Percentiles rank a stretch among this genome's conserved stretches.
These are phyloP conservation scores for Mycena rebaudengoi DNA, from an alignment of 768 basidiomycete genomes.

Conservation along the genomic window DNA sequence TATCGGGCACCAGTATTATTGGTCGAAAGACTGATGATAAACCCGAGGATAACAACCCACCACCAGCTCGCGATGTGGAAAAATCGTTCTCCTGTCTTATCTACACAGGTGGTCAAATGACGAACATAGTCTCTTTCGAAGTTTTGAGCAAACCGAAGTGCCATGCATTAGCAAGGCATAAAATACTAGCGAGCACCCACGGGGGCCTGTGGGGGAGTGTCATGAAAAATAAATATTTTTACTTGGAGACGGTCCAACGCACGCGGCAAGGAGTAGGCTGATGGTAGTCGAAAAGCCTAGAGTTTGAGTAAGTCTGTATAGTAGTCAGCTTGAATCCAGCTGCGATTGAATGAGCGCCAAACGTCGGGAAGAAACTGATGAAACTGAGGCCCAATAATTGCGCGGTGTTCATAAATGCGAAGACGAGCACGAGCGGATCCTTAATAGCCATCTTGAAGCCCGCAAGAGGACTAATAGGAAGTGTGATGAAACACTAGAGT, in stretches of 20 bases:
- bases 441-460: constrained; percentile 49
- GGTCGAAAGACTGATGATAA: constrained; percentile 55
- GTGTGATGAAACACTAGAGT: background rate
- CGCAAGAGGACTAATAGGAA: constrained; percentile 37
- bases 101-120: constrained; percentile 28
- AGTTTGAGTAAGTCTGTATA: constrained; percentile 47
- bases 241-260: constrained; percentile 15
- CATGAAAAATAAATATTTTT: no score
- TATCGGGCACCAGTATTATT: constrained; percentile 51
- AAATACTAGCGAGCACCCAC: constrained; percentile 49
- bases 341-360: no score
- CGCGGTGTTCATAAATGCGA: constrained; percentile 47
- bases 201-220: constrained; percentile 48
- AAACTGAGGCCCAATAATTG: constrained; percentile 50
- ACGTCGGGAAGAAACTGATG: constrained; percentile 59
- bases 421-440: constrained; percentile 50
- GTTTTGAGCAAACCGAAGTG: constrained; percentile 30
- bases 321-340: background rate
- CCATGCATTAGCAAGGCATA: constrained; percentile 49
- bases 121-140: no score
- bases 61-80: constrained; percentile 50
- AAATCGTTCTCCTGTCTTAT: constrained; percentile 56
- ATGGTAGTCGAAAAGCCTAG: constrained; percentile 54
- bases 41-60: constrained; percentile 53
- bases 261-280: constrained; percentile 56